phyloP scores from a whole-genome alignment of 805 yeast genomes.

The Yarrowia divulgata region DNA sequence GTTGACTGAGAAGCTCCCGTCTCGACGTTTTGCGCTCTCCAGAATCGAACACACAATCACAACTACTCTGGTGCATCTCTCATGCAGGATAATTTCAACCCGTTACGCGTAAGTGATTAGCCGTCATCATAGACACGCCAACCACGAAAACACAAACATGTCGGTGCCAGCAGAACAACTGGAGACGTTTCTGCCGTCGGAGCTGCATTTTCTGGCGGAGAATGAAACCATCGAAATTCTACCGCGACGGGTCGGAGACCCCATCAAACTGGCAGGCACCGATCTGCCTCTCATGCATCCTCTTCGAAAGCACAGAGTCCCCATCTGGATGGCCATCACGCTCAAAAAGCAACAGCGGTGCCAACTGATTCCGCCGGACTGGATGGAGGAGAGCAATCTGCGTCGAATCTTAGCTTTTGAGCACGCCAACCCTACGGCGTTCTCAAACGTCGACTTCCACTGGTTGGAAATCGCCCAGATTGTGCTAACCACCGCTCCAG shows the following conservation, averaged over 20 bases:
- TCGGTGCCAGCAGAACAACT: slow-evolving; percentile 65
- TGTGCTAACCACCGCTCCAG: slow-evolving; percentile 71
- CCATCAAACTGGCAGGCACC: slow-evolving; percentile 66
- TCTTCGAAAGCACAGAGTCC: slow-evolving; percentile 71
- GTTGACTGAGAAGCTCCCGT: no score
- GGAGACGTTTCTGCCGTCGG: slow-evolving; percentile 72
- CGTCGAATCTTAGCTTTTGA: slow-evolving; percentile 72
- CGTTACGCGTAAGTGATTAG: slow-evolving; percentile 12
- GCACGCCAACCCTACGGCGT: slow-evolving; percentile 60
- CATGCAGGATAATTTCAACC: slow-evolving; percentile 18
- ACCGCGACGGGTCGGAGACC: slow-evolving; percentile 77
- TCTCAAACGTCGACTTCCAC: slow-evolving; percentile 64
- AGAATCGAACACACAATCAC: slow-evolving; percentile 7
- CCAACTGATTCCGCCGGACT: slow-evolving; percentile 81
- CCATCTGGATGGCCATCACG: slow-evolving; percentile 87
- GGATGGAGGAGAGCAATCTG: slow-evolving; percentile 70
- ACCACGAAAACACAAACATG: slow-evolving; percentile 54
- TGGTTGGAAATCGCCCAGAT: slow-evolving; percentile 86
- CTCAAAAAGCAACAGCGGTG: slow-evolving; percentile 86
- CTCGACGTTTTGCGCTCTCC: no score
- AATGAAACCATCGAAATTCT: slow-evolving; percentile 73
- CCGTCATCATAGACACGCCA: slow-evolving; percentile 4
- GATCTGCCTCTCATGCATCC: slow-evolving; percentile 64
- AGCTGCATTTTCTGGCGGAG: slow-evolving; percentile 84
- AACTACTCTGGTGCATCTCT: not conserved